Base-by-base conservation (phyloP, 306 rosid genomes). In the Vicia villosa region DNA sequence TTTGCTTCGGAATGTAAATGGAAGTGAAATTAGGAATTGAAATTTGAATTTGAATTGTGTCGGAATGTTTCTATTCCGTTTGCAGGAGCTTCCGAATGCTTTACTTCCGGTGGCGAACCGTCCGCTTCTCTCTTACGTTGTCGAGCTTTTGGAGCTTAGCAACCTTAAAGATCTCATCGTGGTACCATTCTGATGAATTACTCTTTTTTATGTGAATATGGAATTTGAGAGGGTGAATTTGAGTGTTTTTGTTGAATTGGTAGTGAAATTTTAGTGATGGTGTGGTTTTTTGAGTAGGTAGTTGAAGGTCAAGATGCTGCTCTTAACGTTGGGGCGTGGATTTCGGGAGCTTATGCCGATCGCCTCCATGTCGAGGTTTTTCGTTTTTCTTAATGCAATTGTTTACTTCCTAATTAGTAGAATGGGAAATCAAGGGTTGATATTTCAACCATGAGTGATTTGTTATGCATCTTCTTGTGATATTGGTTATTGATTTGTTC, bases 71-170 rank as follows among this genome's bases (percentile, higher is more conserved):
- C 4, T 30, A 10, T 41, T 12, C 46, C 1, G 6, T 70, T 71
- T n/a, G 58, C 89, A 95, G 97, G 99, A 91, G 80, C 85, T 91
- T 74, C 99, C 99, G 1, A 89, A 87, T 22, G 95, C 99, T 16
- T 71, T 95, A 14, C 97, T 95, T 78, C 97, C 99, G 8, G 96
- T 95, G 50, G 99, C 95, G 4, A 89, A 91, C 72, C 86, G 97
- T 8, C 95, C 96, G 13, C 86, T 95, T 72, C 82, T 95, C 64
- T 95, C 97, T 43, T 95, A 95, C 77, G 92, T 84, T 34, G 77
- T 95, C 43, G 97, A 95, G 91, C 85, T 80, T 22, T 75, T 91
- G 72, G 97, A 95, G 64, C 86, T 80, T 45, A 91, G 81, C 78
- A 95, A 91, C 77, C 95, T 95, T 36, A 95, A 95, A 66, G 90